Percentiles rank a stretch among this genome's conserved stretches.
phyloP scores from a whole-genome alignment of 1,139 yeast species.

The Hansenula lynferdii region DNA sequence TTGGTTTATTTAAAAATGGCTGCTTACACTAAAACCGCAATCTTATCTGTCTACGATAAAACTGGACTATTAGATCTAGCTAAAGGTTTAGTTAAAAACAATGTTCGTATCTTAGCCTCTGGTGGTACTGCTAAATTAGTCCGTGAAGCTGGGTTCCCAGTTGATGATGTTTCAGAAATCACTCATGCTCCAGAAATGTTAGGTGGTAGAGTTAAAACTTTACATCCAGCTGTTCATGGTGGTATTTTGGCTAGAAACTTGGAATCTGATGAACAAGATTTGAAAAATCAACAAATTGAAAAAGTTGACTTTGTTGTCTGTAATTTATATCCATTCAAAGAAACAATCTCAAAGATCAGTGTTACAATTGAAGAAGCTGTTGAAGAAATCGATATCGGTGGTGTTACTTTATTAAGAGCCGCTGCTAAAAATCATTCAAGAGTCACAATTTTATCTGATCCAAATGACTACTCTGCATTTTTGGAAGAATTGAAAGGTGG shows the following conservation, averaged over 20 bases:
- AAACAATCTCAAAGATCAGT: slow-evolving; percentile 91
- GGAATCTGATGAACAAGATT: slow-evolving; percentile 85
- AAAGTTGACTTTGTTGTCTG: slow-evolving; percentile 97
- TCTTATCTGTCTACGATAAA: slow-evolving; percentile 94
- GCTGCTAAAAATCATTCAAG: slow-evolving; percentile 98
- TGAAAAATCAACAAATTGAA: slow-evolving; percentile 82
- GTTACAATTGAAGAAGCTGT: slow-evolving; percentile 97
- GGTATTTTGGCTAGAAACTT: slow-evolving; percentile 95
- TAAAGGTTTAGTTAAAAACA: slow-evolving; percentile 83
- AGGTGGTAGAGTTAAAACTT: slow-evolving; percentile 96
- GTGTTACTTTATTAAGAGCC: slow-evolving; percentile 94
- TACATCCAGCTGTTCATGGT: slow-evolving; percentile 98
- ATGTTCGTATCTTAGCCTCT: slow-evolving; percentile 89
- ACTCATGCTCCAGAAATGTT: slow-evolving; percentile 99
- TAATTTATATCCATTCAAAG: slow-evolving; percentile 96
- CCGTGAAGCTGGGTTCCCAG: slow-evolving; percentile 97
- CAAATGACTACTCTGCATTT: slow-evolving; percentile 84
- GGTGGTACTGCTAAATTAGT: slow-evolving; percentile 96
- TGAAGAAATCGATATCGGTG: slow-evolving; percentile 98
- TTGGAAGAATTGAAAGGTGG: slow-evolving; percentile 73
- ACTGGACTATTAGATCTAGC: slow-evolving; percentile 95
- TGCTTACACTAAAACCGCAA: slow-evolving; percentile 71
- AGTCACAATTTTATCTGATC: slow-evolving; percentile 93
- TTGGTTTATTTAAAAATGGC: slow-evolving; percentile 16
- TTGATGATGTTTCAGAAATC: slow-evolving; percentile 89